Evolutionary conservation across 1,284 basidiomycete species (phyloP), one percentile per base, ranked within the genome.

Genomic region (Ceratobasidium theobromae): DNA sequence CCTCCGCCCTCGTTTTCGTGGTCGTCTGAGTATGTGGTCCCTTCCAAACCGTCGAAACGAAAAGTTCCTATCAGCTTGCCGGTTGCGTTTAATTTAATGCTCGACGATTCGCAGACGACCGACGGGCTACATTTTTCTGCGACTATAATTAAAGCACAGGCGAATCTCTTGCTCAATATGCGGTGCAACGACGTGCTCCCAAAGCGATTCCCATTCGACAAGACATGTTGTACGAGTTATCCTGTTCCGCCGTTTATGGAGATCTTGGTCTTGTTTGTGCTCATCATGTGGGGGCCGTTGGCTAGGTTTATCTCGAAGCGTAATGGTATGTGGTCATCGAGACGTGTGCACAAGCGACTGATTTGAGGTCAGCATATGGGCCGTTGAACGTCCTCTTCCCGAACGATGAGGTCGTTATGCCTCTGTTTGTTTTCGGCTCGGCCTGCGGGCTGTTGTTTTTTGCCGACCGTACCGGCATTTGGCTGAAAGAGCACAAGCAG

Each of bases 401-500:
- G 23, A 69, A 72, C 11, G 75, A 77, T 45, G 77, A 79, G 35
- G 72, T 78, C 64, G 72, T 79, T 51, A 78, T 83, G 14, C 74
- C 83, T 0, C 72, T 89, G 33, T 74, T 79, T 23, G 80, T 87
- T 3, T 86, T 93, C 69, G 88, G 91, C 67, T 77, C 80, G 23
- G 82, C 86, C 3, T 78, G 89, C 43, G 78, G 81, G 16, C 76
- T 93, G 58, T 84, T 90, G 35, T 95, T 85, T 75, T 69, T 89
- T 52, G 88, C 91, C 2, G 93, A 96, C 73, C 82, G 93, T 25
- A 92, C 89, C 0, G 83, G 83, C 35, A 80, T 94, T 67, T 95
- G 92, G 85, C 76, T 88, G 67, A 95, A 95, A 74, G 91, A 93
- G 74, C 88, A 93, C 71, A 95, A 95, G 74, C 83, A 88, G 66